Evolutionary conservation across 2,329 filamentous ascomycete genomes (phyloP).

Genomic region (Sarocladium oryzae): DNA sequence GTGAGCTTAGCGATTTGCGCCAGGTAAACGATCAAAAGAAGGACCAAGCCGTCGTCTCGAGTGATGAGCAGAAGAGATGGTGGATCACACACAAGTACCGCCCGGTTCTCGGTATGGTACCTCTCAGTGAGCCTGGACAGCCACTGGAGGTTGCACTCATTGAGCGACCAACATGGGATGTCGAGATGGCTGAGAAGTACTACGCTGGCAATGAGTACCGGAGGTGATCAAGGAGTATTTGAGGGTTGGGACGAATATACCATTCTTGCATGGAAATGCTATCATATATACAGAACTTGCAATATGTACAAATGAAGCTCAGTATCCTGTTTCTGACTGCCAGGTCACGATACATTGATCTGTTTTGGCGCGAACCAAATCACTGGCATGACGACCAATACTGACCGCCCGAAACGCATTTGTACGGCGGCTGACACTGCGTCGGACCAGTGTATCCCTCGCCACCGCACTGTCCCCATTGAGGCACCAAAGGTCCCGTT

Average conservation of each 20-base stretch:
- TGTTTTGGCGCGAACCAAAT: no score
- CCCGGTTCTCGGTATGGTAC: conserved; percentile 73
- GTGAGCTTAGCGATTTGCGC: conserved; percentile 29
- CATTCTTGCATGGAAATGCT: background rate
- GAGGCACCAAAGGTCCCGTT: conserved; percentile 2
- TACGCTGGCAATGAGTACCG: conserved; percentile 45
- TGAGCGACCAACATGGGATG: conserved; percentile 78
- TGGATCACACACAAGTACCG: conserved; percentile 94
- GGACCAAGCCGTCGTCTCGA: background rate
- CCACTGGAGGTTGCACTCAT: conserved; percentile 75
- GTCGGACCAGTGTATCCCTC: conserved; percentile 10
- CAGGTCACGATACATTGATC: no score
- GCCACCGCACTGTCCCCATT: conserved; percentile 12
- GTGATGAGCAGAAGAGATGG: conserved; percentile 27
- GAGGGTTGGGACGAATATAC: background rate
- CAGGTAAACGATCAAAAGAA: conserved; percentile 11
- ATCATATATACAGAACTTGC: background rate
- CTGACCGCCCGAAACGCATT: background rate
- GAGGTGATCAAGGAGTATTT: background rate
- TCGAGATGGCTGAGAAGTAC: conserved; percentile 69
- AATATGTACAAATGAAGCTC: conserved; percentile 4
- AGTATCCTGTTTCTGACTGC: background rate
- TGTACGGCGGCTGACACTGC: conserved; percentile 7
- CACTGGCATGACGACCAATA: conserved; percentile 1
- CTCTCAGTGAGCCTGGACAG: conserved; percentile 33